phyloP scores from a whole-genome alignment of 2,329 filamentous ascomycete species.

The Sporothrix pallida region DNA sequence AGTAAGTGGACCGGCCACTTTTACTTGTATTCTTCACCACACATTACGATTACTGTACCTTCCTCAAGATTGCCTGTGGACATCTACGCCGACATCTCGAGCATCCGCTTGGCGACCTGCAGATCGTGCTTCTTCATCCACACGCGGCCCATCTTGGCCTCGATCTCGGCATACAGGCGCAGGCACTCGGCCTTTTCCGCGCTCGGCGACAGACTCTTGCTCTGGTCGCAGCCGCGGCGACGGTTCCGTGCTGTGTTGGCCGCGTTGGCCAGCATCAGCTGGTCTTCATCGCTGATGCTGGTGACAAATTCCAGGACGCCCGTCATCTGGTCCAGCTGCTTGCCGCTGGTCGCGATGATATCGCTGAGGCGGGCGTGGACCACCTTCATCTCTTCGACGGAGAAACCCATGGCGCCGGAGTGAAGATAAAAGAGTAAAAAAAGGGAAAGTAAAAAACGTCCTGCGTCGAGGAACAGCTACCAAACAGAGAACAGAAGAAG shows the following conservation, averaged over 20 bases:
- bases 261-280: background rate
- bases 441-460: no score
- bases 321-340: background rate
- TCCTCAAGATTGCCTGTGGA: background rate
- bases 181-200: background rate
- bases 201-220: no score
- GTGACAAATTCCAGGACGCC: background rate
- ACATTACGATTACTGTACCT: background rate
- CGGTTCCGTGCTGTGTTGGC: background rate
- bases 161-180: constrained; percentile 9
- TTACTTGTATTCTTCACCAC: background rate
- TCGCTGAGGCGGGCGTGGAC: background rate
- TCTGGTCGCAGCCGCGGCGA: background rate
- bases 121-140: constrained; percentile 27
- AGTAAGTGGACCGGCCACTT: no score
- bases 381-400: background rate
- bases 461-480: background rate
- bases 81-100: background rate
- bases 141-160: constrained; percentile 9
- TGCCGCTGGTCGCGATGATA: background rate
- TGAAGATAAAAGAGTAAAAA: background rate
- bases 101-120: background rate
- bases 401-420: background rate
- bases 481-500: background rate
- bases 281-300: background rate